Percentiles rank a stretch among this genome's conserved stretches.
These are phyloP conservation scores for Pseudevernia furfuracea DNA, from an alignment of 495 filamentous ascomycete genomes.

Conservation along the genomic window DNA sequence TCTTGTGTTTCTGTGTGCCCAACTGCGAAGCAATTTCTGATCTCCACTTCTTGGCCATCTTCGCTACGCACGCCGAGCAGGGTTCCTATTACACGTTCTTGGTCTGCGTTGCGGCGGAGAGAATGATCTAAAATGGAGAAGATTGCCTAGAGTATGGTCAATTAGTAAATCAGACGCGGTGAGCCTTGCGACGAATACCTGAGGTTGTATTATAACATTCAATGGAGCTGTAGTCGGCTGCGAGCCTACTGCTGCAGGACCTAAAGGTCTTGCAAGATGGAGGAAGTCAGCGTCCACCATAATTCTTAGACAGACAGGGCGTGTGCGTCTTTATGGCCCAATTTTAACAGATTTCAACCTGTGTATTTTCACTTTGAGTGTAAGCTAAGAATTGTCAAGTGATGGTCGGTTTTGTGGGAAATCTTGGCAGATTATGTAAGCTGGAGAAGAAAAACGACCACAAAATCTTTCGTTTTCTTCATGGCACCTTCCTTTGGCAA, in stretches of 20 bases:
- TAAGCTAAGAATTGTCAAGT: not conserved
- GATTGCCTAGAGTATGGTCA: conserved; percentile 54
- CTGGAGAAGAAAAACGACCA: not conserved
- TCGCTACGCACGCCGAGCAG: conserved; percentile 86
- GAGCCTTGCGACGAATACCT: conserved; percentile 52
- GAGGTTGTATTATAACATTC: conserved; percentile 87
- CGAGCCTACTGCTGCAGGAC: conserved; percentile 66
- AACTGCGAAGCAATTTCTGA: conserved; percentile 92
- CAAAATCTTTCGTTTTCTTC: not conserved
- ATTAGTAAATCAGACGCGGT: conserved; percentile 4
- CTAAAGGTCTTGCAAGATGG: conserved; percentile 87
- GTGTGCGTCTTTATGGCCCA: not conserved
- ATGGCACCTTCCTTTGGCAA: conserved; percentile 23
- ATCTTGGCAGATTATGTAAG: conserved; percentile 7
- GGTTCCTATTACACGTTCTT: conserved; percentile 92
- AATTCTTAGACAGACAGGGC: not conserved
- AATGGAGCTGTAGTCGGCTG: conserved; percentile 81
- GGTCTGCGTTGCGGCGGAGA: conserved; percentile 76
- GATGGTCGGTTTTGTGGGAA: not conserved
- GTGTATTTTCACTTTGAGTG: not conserved
- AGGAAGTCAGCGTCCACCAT: conserved; percentile 88
- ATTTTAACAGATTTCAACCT: not conserved
- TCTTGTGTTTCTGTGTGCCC: conserved; percentile 96
- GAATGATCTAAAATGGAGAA: conserved; percentile 98
- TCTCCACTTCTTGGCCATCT: conserved; percentile 92